Percentiles rank a stretch among this genome's conserved stretches.
These are phyloP conservation scores for Solanum hybrid DNA, from an alignment of 305 asterid genomes.

Conservation along the genomic window DNA sequence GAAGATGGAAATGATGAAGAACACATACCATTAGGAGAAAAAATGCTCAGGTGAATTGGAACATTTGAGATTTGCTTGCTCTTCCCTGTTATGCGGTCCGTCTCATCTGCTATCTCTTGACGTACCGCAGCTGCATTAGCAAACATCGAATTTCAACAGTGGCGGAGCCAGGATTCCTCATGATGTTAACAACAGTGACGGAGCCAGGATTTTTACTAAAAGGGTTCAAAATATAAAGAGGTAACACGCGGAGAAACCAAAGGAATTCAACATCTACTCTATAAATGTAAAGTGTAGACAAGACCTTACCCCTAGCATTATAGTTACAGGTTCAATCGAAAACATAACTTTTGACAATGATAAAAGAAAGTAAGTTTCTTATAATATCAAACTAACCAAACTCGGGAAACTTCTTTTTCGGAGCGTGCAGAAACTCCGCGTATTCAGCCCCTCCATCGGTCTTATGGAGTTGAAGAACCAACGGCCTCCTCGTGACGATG, in stretches of 20 bases:
- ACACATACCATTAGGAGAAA: conserved; percentile 84
- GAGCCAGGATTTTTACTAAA: neutral
- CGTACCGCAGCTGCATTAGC: conserved; percentile 77
- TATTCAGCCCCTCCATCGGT: conserved; percentile 77
- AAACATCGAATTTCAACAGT: neutral
- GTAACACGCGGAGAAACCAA: neutral
- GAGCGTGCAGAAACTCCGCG: conserved; percentile 91
- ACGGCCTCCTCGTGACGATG: conserved; percentile 94
- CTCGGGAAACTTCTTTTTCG: conserved; percentile 65
- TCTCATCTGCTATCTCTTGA: conserved; percentile 89
- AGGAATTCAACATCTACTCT: neutral
- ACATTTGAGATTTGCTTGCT: conserved; percentile 70
- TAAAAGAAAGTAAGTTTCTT: neutral
- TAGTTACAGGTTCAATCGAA: neutral
- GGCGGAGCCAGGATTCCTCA: no score
- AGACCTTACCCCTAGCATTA: neutral
- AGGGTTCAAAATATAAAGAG: neutral
- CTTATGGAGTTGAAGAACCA: conserved; percentile 96
- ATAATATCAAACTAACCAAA: conserved; percentile 45
- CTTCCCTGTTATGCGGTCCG: conserved; percentile 93
- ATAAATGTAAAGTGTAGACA: no score
- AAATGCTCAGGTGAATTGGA: conserved; percentile 95
- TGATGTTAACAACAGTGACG: neutral
- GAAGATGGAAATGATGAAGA: neutral
- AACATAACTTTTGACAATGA: neutral